Conservation (phyloP, 805 yeast species). For the Phaffomyces antillensis region DNA sequence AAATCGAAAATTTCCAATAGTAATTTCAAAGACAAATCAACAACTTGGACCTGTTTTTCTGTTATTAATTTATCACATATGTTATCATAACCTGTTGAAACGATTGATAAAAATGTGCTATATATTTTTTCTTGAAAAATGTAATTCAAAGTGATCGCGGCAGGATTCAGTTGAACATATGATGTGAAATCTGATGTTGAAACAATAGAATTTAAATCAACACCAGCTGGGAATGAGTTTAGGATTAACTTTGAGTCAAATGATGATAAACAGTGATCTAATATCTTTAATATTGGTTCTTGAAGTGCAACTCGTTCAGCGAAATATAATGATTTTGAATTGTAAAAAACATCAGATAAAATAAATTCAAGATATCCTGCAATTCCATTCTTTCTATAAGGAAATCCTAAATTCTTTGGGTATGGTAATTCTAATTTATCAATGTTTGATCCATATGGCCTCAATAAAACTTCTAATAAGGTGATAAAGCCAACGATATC, state of each 20-base stretch:
- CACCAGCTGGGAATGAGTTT: slow-evolving; percentile 44
- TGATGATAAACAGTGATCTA: slow-evolving; percentile 40
- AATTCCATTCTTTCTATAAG: slow-evolving; percentile 58
- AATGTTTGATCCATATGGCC: slow-evolving; percentile 27
- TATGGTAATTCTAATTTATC: slow-evolving; percentile 39
- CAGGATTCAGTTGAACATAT: slow-evolving; percentile 62
- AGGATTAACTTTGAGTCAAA: slow-evolving; percentile 46
- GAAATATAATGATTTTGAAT: slow-evolving; percentile 35
- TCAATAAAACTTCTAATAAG: slow-evolving; percentile 34
- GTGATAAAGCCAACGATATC: slow-evolving; percentile 57
- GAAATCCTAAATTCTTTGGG: slow-evolving; percentile 58
- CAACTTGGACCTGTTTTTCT: slow-evolving; percentile 29
- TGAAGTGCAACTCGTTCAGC: slow-evolving; percentile 40
- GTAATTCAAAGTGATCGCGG: slow-evolving; percentile 54
- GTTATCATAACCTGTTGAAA: slow-evolving; percentile 54
- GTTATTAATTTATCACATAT: slow-evolving; percentile 32
- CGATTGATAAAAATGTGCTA: slow-evolving; percentile 46
- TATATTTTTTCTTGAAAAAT: slow-evolving; percentile 55
- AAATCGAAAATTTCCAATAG: slow-evolving; percentile 39
- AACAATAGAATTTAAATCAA: slow-evolving; percentile 43
- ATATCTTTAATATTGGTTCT: slow-evolving; percentile 42
- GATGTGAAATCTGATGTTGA: slow-evolving; percentile 36
- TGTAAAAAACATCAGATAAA: slow-evolving; percentile 56
- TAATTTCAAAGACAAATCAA: slow-evolving; percentile 36
- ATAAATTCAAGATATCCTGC: slow-evolving; percentile 78